These are phyloP conservation scores for Lachancea thermotolerans DNA, from an alignment of 805 yeast genomes.

Conservation along the genomic window DNA sequence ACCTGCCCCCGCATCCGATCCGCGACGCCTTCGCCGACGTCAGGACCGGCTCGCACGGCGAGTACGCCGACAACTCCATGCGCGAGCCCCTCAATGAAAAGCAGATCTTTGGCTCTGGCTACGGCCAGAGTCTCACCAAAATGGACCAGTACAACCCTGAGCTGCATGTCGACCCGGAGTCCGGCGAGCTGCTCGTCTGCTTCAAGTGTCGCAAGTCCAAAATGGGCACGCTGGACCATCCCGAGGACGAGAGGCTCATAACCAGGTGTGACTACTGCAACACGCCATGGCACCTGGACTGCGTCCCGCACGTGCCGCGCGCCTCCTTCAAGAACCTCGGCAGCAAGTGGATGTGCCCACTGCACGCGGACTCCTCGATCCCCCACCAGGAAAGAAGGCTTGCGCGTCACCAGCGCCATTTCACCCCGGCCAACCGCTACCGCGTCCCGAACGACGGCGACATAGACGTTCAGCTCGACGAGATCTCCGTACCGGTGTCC, in stretches of 20 bases:
- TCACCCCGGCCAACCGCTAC: constrained; percentile 49
- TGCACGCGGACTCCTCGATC: constrained; percentile 56
- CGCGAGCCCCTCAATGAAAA: constrained; percentile 34
- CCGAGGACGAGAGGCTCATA: constrained; percentile 42
- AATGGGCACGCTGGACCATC: constrained; percentile 37
- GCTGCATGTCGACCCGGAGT: constrained; percentile 52
- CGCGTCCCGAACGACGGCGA: constrained; percentile 50
- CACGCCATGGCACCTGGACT: constrained; percentile 82
- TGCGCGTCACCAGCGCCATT: constrained; percentile 43
- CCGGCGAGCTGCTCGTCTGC: constrained; percentile 64
- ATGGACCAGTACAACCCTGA: constrained; percentile 45
- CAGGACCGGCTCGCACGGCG: constrained; percentile 58
- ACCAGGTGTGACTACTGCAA: constrained; percentile 80
- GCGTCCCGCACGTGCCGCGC: constrained; percentile 65
- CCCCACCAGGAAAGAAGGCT: constrained; percentile 37
- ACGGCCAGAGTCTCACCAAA: constrained; percentile 30
- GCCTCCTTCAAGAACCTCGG: constrained; percentile 68
- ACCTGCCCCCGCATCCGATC: constrained; percentile 58
- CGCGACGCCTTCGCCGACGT: constrained; percentile 72
- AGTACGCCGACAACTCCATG: constrained; percentile 56
- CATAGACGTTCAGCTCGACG: constrained; percentile 48
- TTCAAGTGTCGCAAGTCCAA: constrained; percentile 72
- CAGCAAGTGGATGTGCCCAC: constrained; percentile 86
- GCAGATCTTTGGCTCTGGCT: constrained; percentile 42
- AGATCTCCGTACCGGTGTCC: constrained; percentile 26